Conservation (phyloP, 768 basidiomycete species). For the Auriculariales sp. region DNA sequence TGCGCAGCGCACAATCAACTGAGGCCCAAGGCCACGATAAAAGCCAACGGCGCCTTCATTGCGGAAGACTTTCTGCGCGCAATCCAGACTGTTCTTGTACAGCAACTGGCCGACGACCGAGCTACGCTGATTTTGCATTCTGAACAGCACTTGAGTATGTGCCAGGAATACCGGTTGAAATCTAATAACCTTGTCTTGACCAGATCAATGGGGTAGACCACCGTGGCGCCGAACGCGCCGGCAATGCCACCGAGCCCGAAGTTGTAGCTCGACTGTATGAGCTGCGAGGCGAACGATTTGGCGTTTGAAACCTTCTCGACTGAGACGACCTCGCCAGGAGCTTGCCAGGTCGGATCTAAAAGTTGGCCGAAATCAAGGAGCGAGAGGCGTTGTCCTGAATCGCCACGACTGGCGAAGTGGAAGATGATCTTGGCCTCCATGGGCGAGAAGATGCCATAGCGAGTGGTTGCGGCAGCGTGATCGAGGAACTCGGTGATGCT, state of each 20-base stretch:
- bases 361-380: constrained; percentile 86
- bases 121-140: constrained; percentile 96
- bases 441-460: constrained; percentile 90
- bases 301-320: constrained; percentile 19
- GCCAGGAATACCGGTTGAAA: neutral
- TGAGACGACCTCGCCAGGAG: constrained; percentile 40
- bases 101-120: constrained; percentile 93
- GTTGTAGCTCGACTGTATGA: constrained; percentile 67
- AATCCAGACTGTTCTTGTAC: constrained; percentile 94
- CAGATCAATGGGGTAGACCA: constrained; percentile 93
- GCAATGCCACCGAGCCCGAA: constrained; percentile 85
- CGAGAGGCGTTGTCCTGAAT: constrained; percentile 52
- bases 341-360: constrained; percentile 77
- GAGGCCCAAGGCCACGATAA: constrained; percentile 91
- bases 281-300: constrained; percentile 33
- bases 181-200: constrained; percentile 46
- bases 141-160: constrained; percentile 15
- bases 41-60: constrained; percentile 94
- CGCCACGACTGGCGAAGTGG: constrained; percentile 87
- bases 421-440: constrained; percentile 98
- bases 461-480: constrained; percentile 69
- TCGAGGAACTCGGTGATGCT: constrained; percentile 92
- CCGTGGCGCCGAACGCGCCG: constrained; percentile 91
- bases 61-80: constrained; percentile 67
- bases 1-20: constrained; percentile 53